phyloP scores from a whole-genome alignment of 805 yeast genomes.

The Metschnikowia arizonensis region DNA sequence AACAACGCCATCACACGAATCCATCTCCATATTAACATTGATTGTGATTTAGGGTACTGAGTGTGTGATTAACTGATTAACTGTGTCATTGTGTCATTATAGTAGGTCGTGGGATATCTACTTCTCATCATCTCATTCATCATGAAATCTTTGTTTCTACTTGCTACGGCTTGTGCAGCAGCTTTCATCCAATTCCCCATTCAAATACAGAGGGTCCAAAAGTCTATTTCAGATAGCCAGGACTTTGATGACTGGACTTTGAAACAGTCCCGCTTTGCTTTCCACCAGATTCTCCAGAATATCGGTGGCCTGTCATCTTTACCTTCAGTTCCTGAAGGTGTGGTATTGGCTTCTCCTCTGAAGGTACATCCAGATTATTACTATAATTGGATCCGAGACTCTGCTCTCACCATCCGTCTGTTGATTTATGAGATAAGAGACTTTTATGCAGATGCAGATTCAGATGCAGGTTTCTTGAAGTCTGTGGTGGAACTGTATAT shows the following conservation, averaged over 20 bases:
- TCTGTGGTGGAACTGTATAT: slow-evolving; percentile 57
- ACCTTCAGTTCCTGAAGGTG: slow-evolving; percentile 53
- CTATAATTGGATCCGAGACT: slow-evolving; percentile 88
- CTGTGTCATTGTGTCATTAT: too few relatives aligned
- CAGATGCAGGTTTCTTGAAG: slow-evolving; percentile 2
- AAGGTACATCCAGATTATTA: slow-evolving; percentile 68
- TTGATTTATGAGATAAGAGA: slow-evolving; percentile 56
- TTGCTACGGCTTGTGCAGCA: slow-evolving; percentile 3
- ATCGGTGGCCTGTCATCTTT: slow-evolving; percentile 47
- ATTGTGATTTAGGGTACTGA: too few relatives aligned
- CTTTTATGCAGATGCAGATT: neutral
- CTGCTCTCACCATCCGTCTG: slow-evolving; percentile 73
- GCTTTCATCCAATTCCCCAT: neutral
- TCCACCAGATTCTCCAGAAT: slow-evolving; percentile 47
- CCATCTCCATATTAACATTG: too few relatives aligned
- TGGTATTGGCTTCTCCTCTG: slow-evolving; percentile 84
- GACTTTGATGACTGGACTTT: slow-evolving; percentile 40
- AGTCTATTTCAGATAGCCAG: neutral
- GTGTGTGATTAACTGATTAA: too few relatives aligned
- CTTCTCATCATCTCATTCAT: too few relatives aligned
- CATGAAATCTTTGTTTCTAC: neutral
- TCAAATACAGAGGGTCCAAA: neutral
- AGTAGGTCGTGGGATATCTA: too few relatives aligned
- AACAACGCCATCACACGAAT: neutral
- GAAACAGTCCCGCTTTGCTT: slow-evolving; percentile 39